These are phyloP conservation scores for Sporothrix luriei DNA, from an alignment of 2,329 filamentous ascomycete species.

Conservation along the genomic window DNA sequence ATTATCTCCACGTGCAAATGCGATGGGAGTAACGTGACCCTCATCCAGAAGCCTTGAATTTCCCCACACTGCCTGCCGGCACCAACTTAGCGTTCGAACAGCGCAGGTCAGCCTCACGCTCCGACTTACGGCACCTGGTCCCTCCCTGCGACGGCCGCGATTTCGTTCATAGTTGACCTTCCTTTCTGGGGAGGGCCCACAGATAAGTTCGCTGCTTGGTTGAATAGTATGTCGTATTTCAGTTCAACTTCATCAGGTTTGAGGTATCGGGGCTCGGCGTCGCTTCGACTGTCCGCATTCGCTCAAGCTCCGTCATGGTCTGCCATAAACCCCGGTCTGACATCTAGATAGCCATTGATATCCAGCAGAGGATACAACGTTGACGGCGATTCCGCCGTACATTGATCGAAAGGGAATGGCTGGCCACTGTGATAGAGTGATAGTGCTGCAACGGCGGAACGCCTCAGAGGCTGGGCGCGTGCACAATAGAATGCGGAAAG, in stretches of 20 bases:
- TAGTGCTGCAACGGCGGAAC: slow-evolving; percentile 9
- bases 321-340: neutral
- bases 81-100: neutral
- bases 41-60: neutral
- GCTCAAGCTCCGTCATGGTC: slow-evolving; percentile 10
- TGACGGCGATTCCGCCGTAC: slow-evolving; percentile 6
- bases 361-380: neutral
- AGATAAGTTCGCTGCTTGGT: slow-evolving; percentile 5
- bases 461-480: slow-evolving; percentile 9
- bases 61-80: slow-evolving; percentile 12
- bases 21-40: neutral
- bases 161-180: slow-evolving; percentile 25
- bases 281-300: slow-evolving; percentile 27
- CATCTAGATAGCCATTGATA: neutral
- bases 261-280: neutral
- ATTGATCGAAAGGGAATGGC: neutral
- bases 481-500: neutral
- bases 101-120: neutral
- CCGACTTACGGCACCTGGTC: neutral
- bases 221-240: no score
- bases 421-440: neutral
- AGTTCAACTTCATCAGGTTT: neutral
- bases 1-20: slow-evolving; percentile 22
- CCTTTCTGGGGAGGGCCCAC: slow-evolving; percentile 31
- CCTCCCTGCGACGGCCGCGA: neutral